phyloP scores from a whole-genome alignment of 352 stramenopile genomes.

The Globisporangium echinulatum region DNA sequence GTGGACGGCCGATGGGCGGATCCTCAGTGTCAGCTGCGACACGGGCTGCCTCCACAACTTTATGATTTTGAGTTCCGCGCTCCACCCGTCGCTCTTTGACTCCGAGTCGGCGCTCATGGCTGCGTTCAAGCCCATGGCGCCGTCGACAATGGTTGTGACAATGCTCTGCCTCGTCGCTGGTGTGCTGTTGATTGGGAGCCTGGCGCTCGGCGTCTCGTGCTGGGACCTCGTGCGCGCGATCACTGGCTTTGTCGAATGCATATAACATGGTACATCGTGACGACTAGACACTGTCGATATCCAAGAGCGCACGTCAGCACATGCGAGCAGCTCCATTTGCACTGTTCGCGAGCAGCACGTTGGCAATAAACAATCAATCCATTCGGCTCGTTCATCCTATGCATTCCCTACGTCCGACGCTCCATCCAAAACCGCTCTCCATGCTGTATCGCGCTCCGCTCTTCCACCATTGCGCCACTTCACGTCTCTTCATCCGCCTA shows the following conservation, averaged over 20 bases:
- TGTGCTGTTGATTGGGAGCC: constrained; percentile 38
- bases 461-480: no score
- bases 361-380: no score
- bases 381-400: no score
- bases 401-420: no score
- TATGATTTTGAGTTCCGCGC: constrained; percentile 65
- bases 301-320: neutral
- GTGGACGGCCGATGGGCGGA: constrained; percentile 87
- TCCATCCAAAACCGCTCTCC: no score
- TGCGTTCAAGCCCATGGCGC: constrained; percentile 53
- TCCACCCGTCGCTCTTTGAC: constrained; percentile 52
- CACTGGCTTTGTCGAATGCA: constrained; percentile 50
- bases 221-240: constrained; percentile 56
- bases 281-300: no score
- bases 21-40: constrained; percentile 84
- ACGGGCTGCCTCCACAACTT: constrained; percentile 89
- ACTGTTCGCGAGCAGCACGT: no score
- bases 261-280: constrained; percentile 5
- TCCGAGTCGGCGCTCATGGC: constrained; percentile 49
- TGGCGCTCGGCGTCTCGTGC: constrained; percentile 42
- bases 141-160: constrained; percentile 57
- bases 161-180: constrained; percentile 40
- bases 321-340: no score
- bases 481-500: no score
- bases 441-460: no score